Percentiles rank a stretch among this genome's conserved stretches.
Conservation (phyloP, 2,329 filamentous ascomycete genomes). For the Diplocarpon mali region DNA sequence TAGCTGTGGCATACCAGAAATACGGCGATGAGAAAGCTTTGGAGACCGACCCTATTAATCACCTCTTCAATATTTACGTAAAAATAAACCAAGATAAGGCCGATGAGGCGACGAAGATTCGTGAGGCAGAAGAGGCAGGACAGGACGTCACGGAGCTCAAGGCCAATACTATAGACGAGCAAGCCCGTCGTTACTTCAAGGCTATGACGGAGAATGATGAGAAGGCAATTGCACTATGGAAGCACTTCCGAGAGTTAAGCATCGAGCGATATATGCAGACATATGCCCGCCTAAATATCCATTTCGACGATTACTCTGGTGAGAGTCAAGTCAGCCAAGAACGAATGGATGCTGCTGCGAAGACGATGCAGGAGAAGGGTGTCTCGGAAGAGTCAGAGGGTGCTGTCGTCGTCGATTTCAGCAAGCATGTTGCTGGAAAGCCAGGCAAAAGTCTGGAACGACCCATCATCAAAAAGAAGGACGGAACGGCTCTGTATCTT, state of each 20-base stretch:
- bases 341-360: conserved; percentile 52
- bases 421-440: conserved; percentile 54
- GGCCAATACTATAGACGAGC: conserved; percentile 55
- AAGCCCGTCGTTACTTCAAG: conserved; percentile 63
- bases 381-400: conserved; percentile 62
- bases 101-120: conserved; percentile 55
- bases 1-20: conserved; percentile 63
- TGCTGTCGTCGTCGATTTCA: conserved; percentile 61
- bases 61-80: conserved; percentile 74
- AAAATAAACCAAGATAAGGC: conserved; percentile 55
- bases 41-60: conserved; percentile 64
- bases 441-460: conserved; percentile 58
- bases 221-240: conserved; percentile 50
- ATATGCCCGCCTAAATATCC: conserved; percentile 59
- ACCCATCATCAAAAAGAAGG: conserved; percentile 60
- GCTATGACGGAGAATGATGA: conserved; percentile 59
- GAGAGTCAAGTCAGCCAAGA: conserved; percentile 62
- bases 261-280: conserved; percentile 57
- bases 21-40: conserved; percentile 67
- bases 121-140: conserved; percentile 30
- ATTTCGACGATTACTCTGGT: conserved; percentile 60
- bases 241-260: conserved; percentile 53
- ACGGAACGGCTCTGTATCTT: conserved; percentile 67
- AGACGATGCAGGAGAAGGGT: conserved; percentile 50
- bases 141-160: conserved; percentile 37